Base-by-base conservation (phyloP, 306 rosid genomes). In the Inga oerstediana region DNA sequence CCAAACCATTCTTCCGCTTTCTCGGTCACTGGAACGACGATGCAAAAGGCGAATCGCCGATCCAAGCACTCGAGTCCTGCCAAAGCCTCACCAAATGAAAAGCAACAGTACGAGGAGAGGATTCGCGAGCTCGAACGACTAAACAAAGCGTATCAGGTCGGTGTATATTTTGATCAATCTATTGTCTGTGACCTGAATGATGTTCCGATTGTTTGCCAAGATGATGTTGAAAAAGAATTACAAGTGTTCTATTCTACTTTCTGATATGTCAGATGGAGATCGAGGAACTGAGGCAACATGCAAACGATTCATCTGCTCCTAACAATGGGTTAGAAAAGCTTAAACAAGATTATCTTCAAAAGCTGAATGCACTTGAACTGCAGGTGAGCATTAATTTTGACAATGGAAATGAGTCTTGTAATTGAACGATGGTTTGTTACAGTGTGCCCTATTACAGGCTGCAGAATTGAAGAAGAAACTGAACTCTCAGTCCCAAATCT, bases 311-410 rank as follows among this genome's bases (percentile, higher is more conserved):
- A 30, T 79, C 95, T 17, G 85, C 82, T 79, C 66, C 90, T 34
- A 77, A 46, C 64, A 86, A 82, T 19, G 90, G 89, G 71, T 85
- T 90, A 79, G 91, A 87, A 81, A 94, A 97, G 86, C 89, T 94
- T 48, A 94, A 91, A 82, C 87, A 80, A 71, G 92, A 92, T n/a
- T 94, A 94, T 90, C 94, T 97, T 74, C 92, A 86, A 80, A 97
- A 97, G 92, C 86, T 97, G 87, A 92, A 85, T 65, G 81, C 88
- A 37, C 97, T 97, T 41, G 95, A 92, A 86, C 91, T 90, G 14
- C 97, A 94, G 99, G 99, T 97, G 49, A 71, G 44, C 12, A 41
- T 75, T 81, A 17, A 68, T 82, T 72, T 43, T 49, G 54, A 0
- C 46, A 76, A 56, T 74, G 82, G 27, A 8, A 59, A 43, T 49